Evolutionary conservation across 108 stramenopile species (phyloP), one percentile per base, ranked within the genome.

Genomic region (Nannochloropsis gaditana): DNA sequence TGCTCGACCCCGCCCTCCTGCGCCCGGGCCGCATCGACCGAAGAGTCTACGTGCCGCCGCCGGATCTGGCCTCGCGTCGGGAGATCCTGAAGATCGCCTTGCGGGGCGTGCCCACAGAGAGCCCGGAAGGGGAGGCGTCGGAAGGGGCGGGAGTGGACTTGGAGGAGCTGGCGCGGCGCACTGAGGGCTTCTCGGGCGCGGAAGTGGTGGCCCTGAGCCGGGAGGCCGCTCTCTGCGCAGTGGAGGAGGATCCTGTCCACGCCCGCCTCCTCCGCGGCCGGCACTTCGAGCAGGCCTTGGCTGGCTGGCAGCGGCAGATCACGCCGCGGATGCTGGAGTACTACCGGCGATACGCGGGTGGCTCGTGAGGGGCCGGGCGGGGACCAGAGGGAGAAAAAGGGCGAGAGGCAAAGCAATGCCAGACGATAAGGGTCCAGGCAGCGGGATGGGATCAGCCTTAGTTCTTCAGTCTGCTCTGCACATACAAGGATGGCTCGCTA

Each of bases 1-100:
- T 91, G 44, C 87, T 91, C 44, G 91, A 91, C 80, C 90, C 91
- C 9, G 91, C 91, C 43, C 79, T 91, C 73, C 82, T 91, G 11
- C 89, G 91, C 42, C 91, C 91, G 15, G 91, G 91, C 10, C 90
- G 91, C 31, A 44, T 91, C 11, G 91, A 91, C 84, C 89, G 91
- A 11, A 84, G 88, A 19, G 91, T 91, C 21, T 91, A 91, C 80
- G 91, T 91, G 21, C 90, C 90, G 41, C 91, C 91, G 11, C 91
- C 91, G 31, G 91, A 91, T 79, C 41, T 31, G 80, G 79, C 47
- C 11, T 91, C 91, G 11, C 79, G 91, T 9, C 10, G 44, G 45
- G 87, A 81, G 21, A 91, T 91, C 45, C 86, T 91, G 45, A 43
- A 47, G 9, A 41, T 91, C 31, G 87, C 87, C 11, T 44, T 91